Base-by-base conservation (phyloP, 2,329 filamentous ascomycete species). In the Blastomyces silverae region DNA sequence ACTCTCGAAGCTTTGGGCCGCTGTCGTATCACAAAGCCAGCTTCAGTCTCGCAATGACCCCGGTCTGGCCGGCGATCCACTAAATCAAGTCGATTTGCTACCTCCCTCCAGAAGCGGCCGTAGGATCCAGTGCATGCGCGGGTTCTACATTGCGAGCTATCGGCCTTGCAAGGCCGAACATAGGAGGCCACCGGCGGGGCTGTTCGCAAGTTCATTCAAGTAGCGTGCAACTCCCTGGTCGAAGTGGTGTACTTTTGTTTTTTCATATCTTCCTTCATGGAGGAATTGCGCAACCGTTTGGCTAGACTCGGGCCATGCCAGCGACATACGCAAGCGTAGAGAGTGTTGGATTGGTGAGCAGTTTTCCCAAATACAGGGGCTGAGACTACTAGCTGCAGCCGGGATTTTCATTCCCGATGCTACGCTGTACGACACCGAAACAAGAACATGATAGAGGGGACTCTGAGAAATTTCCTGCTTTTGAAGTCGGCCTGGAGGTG, bases 351-450 rank as follows among this genome's bases (percentile, higher is more conserved):
- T 34, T 20, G 17, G 34, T 11, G 37, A 39, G 55, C 31, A 42
- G 3, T 13, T 22, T 42, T n/a, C 3, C 31, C 31, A n/a, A 20
- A 42, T 57, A 13, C 34, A 20, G 55, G 11, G 34, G 6, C 34
- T 20, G 34, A 53, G 52, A 25, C 10, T 57, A 39, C 34, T 39
- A 6, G 55, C 55, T 42, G 55, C 20, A 44, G n/a, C n/a, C 44
- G 3, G 56, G n/a, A 44, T 59, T 44, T 6, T 11, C 37, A 25
- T 44, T 3, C 34, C 37, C 11, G 11, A 59, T 59, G 34, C 11
- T n/a, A 59, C 56, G 37, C 56, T 59, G 56, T 59, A 22, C 37
- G n/a, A 59, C 56, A 28, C 20, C 56, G 15, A 59, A 44, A 44
- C 56, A 59, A 42, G 56, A 28, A 44, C n/a, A 25, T 25, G 20